Conservation (phyloP, 768 basidiomycete genomes). For the Leccinum pellstonianum region DNA sequence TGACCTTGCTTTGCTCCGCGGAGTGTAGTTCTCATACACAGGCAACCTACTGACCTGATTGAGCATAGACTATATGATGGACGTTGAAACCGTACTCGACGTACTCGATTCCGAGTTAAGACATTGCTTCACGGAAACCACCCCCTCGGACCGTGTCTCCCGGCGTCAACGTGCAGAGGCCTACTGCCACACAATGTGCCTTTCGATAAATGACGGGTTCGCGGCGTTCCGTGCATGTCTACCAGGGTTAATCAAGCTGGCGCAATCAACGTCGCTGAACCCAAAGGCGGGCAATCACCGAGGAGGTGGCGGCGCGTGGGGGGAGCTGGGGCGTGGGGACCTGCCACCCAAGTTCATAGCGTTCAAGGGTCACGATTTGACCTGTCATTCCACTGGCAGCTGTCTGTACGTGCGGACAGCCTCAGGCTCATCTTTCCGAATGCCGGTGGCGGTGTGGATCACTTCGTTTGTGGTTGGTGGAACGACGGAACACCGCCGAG, state of each 20-base stretch:
- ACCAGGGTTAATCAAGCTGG: neutral
- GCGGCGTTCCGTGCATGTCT: neutral
- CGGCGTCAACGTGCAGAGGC: neutral
- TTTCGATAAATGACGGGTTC: neutral
- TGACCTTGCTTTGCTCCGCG: neutral
- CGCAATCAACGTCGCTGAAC: neutral
- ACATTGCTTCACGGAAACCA: neutral
- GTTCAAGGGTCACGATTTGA: neutral
- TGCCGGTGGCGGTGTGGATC: neutral
- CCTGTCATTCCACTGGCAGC: neutral
- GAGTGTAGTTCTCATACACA: neutral
- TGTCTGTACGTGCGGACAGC: neutral
- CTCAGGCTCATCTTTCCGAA: neutral
- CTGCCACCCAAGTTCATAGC: neutral
- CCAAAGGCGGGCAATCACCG: neutral
- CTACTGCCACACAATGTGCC: neutral
- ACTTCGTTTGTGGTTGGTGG: neutral
- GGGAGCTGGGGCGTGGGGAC: neutral
- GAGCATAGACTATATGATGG: neutral
- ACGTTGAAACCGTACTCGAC: neutral
- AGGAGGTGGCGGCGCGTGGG: neutral
- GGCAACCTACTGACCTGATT: neutral
- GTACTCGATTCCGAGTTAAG: neutral
- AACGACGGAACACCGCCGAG: neutral
- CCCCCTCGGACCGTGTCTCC: neutral